phyloP scores from a whole-genome alignment of 2,329 filamentous ascomycete species.

The Annulohypoxylon truncatum region DNA sequence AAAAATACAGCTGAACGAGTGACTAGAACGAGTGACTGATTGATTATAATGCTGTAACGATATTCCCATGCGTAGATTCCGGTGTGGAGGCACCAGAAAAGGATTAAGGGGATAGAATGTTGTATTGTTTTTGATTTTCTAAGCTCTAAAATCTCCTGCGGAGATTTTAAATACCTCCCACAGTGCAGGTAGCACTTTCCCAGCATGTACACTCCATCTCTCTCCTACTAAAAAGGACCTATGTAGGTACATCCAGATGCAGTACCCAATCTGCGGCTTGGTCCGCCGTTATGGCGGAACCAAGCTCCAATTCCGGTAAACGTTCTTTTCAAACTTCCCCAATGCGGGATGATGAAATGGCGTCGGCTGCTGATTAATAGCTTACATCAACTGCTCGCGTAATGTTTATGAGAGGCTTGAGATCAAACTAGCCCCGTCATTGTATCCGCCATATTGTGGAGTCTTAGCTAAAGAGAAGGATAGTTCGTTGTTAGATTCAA shows the following conservation, averaged over 20 bases:
- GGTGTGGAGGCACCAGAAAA: no score
- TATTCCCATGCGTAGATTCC: no score
- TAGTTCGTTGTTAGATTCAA: constrained; percentile 2
- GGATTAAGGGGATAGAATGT: no score
- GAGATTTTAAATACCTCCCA: no score
- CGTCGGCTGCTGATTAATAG: constrained; percentile 35
- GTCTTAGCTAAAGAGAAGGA: neutral
- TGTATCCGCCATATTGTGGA: constrained; percentile 12
- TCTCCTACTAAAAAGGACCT: no score
- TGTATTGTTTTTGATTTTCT: no score
- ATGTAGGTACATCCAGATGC: neutral
- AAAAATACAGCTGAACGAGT: no score
- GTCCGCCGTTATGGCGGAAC: constrained; percentile 9
- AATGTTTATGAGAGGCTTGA: constrained; percentile 35
- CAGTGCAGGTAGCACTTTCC: no score
- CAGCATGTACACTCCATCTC: no score
- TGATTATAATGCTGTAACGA: no score
- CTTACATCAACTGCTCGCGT: constrained; percentile 33
- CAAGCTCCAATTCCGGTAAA: constrained; percentile 5
- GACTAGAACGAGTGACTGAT: no score
- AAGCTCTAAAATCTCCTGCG: no score
- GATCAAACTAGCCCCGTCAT: constrained; percentile 2
- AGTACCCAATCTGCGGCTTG: constrained; percentile 22
- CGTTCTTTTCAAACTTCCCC: constrained; percentile 8
- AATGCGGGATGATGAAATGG: constrained; percentile 23